Base-by-base conservation (phyloP, 257 asterid species). In the Solanum sitiens region DNA sequence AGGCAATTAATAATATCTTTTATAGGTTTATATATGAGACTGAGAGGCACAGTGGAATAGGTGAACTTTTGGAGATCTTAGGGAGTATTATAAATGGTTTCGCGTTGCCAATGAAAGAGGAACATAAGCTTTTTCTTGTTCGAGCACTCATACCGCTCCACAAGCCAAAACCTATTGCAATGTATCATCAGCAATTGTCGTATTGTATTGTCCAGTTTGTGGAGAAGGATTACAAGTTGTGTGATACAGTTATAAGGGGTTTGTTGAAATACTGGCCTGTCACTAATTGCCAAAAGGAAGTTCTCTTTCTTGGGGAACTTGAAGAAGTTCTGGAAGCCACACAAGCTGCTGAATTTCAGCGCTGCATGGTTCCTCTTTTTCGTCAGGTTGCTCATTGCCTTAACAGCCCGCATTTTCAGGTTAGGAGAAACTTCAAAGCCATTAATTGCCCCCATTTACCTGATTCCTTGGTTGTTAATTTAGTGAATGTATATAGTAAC, bases 41-140 rank as follows among this genome's bases (percentile, higher is more conserved):
- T 1, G 98, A 92, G 89, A 92, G 94, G 89, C 97, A 94, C 83
- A 92, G 92, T 86, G 99, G 99, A 86, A 92, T 96, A 8, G 96
- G 94, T 40, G 99, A 96, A 92, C 91, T 96, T 39, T 72, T 96
- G 94, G 99, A 96, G 94, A 94, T 96, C 42, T 91, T 94, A 10
- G 99, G 98, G 87, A 96, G 99, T 85, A 95, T 96, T 83, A 95
- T 96, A 61, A 96, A 95, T 87, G 99, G 99, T 63, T 96, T 94
- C 71, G 97, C 99, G 15, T 88, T 95, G 95, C 98, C 99, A 18
- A 93, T 96, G 98, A 96, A 96, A 91, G 99, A 95, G 94, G 98
- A 96, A 92, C 99, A 96, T 89, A 95, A 94, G 93, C 71, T 96
- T 92, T 94, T 96, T 89, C 97, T 96, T 73, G 94, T 91, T 12